phyloP scores from a whole-genome alignment of 495 filamentous ascomycete species.

The Xylaria nigripes region DNA sequence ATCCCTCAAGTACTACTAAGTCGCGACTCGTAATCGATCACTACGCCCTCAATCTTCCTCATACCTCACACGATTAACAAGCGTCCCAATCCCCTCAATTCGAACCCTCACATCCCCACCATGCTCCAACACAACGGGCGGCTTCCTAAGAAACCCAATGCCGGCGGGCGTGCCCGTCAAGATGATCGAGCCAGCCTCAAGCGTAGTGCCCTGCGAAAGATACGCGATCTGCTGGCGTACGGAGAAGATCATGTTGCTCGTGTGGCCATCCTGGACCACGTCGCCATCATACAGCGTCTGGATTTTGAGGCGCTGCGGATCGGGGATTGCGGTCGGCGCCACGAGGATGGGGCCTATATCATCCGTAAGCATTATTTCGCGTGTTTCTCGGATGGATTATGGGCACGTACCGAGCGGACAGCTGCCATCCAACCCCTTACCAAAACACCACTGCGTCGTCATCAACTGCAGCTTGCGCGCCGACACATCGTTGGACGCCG shows the following conservation, averaged over 20 bases:
- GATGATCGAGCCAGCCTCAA: slow-evolving; percentile 31
- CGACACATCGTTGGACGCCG: slow-evolving; percentile 40
- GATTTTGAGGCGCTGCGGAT: slow-evolving; percentile 25
- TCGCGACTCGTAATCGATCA: too few species aligned
- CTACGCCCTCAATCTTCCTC: slow-evolving; percentile 14
- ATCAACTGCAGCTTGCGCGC: slow-evolving; percentile 37
- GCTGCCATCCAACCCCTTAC: slow-evolving; percentile 41
- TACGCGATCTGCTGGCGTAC: slow-evolving; percentile 27
- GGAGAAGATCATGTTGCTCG: slow-evolving; percentile 30
- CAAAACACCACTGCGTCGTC: slow-evolving; percentile 43
- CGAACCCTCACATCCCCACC: slow-evolving; percentile 29
- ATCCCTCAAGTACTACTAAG: too few species aligned
- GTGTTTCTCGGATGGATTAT: too few species aligned
- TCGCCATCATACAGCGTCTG: slow-evolving; percentile 41
- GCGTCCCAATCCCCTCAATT: slow-evolving; percentile 20
- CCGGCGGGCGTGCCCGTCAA: slow-evolving; percentile 39
- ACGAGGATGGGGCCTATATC: slow-evolving; percentile 35
- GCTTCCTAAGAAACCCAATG: slow-evolving; percentile 25
- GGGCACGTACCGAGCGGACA: slow-evolving; percentile 44
- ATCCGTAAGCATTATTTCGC: too few species aligned
- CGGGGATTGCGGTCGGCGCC: slow-evolving; percentile 37
- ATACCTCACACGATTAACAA: slow-evolving; percentile 18
- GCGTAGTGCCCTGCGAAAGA: slow-evolving; percentile 33
- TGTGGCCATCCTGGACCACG: slow-evolving; percentile 33
- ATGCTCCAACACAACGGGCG: slow-evolving; percentile 23